These are phyloP conservation scores for Ceratocystis huliohia DNA, from an alignment of 2,329 filamentous ascomycete species.

Conservation along the genomic window DNA sequence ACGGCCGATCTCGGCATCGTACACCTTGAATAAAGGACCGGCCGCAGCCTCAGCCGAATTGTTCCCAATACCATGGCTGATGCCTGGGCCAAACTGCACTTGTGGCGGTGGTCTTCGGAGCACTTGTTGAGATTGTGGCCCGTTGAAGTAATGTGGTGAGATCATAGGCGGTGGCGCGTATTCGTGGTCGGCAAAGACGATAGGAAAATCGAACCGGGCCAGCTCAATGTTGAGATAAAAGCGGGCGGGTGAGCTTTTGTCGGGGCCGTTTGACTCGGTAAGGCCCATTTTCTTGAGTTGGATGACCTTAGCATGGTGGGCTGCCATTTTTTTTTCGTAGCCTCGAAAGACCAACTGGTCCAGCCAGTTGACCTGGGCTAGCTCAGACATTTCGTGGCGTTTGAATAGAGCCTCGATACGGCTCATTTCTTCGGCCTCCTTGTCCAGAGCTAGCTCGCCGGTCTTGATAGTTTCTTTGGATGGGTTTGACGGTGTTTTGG, in stretches of 20 bases:
- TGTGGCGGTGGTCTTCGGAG: slow-evolving; percentile 71
- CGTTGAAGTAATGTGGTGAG: slow-evolving; percentile 6
- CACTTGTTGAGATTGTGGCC: slow-evolving; percentile 30
- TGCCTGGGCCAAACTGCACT: slow-evolving; percentile 80
- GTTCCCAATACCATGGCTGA: slow-evolving; percentile 40
- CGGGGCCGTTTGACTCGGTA: slow-evolving; percentile 23
- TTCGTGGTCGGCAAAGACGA: slow-evolving; percentile 89
- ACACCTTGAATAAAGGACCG: slow-evolving; percentile 65
- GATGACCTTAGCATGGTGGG: slow-evolving; percentile 26
- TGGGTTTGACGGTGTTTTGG: slow-evolving; percentile 57
- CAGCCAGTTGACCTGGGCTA: slow-evolving; percentile 84
- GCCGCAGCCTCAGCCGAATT: slow-evolving; percentile 27
- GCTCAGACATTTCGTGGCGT: slow-evolving; percentile 96
- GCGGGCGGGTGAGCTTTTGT: slow-evolving; percentile 29
- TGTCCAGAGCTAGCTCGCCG: slow-evolving; percentile 41
- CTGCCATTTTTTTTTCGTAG: slow-evolving; percentile 54
- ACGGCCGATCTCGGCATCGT: slow-evolving; percentile 79
- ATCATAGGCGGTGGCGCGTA: slow-evolving; percentile 63
- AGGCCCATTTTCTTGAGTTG: slow-evolving; percentile 30
- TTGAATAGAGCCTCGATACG: slow-evolving; percentile 83
- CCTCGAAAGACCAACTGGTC: slow-evolving; percentile 88
- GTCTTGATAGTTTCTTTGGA: slow-evolving; percentile 41
- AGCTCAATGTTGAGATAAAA: slow-evolving; percentile 86
- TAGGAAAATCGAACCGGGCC: slow-evolving; percentile 85
- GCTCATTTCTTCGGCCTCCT: slow-evolving; percentile 72